Evolutionary conservation across 495 filamentous ascomycete species (phyloP).

Genomic region (Penicillium mononematosum): DNA sequence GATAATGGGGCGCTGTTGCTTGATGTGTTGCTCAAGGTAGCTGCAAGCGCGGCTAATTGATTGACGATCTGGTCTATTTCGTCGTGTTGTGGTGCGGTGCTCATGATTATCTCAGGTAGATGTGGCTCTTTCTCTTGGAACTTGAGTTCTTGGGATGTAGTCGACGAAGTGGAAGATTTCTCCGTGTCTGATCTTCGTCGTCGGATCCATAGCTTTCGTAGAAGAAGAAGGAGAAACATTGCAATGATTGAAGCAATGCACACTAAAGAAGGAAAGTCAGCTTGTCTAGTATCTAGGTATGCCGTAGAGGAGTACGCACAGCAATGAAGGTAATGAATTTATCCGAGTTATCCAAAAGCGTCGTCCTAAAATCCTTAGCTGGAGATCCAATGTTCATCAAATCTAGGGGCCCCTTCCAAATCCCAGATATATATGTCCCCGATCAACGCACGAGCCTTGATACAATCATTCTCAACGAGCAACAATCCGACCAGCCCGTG

Average conservation of each 20-base stretch:
- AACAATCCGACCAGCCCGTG: slow-evolving; percentile 1
- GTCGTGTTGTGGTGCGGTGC: background rate
- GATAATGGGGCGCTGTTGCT: slow-evolving; percentile 1
- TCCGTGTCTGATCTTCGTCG: slow-evolving; percentile 3
- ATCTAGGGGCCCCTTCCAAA: background rate
- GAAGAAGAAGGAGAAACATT: slow-evolving; percentile 16
- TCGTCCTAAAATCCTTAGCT: background rate
- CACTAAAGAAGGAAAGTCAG: background rate
- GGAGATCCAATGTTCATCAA: background rate
- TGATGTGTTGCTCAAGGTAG: slow-evolving; percentile 14
- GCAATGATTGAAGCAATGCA: background rate
- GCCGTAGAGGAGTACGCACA: background rate
- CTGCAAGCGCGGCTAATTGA: slow-evolving; percentile 19
- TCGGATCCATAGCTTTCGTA: slow-evolving; percentile 11
- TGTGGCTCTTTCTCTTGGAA: background rate
- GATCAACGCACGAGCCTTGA: background rate
- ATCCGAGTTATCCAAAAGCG: background rate
- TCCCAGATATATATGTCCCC: background rate
- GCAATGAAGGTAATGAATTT: background rate
- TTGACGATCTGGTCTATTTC: slow-evolving; percentile 21
- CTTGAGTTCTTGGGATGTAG: background rate
- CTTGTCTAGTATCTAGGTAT: background rate
- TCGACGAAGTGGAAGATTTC: background rate
- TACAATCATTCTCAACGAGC: background rate
- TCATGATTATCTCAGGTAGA: background rate